A percentile compares a stretch with the other conserved stretches of the same genome.
Conservation (phyloP, 2,329 filamentous ascomycete genomes). For the Colletotrichum spinosum region DNA sequence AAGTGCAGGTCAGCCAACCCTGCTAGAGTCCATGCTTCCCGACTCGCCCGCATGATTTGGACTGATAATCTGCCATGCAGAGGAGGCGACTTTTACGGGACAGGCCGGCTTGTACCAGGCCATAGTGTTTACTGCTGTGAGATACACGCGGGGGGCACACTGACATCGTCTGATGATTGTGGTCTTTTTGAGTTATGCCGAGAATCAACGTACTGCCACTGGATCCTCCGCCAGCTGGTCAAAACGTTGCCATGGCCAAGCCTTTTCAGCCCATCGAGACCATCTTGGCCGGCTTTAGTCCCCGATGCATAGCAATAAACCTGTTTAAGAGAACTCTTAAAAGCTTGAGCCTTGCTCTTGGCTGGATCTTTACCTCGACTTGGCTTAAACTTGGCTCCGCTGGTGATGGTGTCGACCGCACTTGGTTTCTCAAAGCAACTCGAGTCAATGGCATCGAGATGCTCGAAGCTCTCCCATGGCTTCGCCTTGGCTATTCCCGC, state of each 20-base stretch:
- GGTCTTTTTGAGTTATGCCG: constrained; percentile 13
- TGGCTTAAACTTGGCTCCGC: constrained; percentile 2
- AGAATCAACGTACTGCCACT: constrained; percentile 1
- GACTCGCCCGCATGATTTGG: constrained; percentile 19
- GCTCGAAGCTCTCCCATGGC: not conserved
- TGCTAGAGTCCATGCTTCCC: constrained; percentile 2
- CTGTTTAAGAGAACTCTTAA: not conserved
- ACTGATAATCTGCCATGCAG: constrained; percentile 21
- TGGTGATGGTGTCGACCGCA: not conserved
- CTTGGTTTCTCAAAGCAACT: not conserved
- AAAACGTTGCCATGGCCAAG: not conserved
- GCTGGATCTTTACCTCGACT: not conserved
- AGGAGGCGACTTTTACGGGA: constrained; percentile 1
- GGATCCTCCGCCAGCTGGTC: constrained; percentile 4
- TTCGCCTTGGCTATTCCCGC: not conserved
- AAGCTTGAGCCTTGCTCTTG: constrained; percentile 9
- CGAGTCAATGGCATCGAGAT: not conserved
- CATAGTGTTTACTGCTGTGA: not conserved
- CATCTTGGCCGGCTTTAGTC: not conserved
- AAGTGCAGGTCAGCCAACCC: not conserved
- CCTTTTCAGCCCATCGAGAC: not conserved
- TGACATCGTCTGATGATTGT: not conserved
- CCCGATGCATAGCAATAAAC: not conserved
- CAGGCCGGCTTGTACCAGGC: constrained; percentile 17
- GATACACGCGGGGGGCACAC: constrained; percentile 21